Evolutionary conservation across 768 basidiomycete genomes (phyloP).

Genomic region (Nidularia sp.): DNA sequence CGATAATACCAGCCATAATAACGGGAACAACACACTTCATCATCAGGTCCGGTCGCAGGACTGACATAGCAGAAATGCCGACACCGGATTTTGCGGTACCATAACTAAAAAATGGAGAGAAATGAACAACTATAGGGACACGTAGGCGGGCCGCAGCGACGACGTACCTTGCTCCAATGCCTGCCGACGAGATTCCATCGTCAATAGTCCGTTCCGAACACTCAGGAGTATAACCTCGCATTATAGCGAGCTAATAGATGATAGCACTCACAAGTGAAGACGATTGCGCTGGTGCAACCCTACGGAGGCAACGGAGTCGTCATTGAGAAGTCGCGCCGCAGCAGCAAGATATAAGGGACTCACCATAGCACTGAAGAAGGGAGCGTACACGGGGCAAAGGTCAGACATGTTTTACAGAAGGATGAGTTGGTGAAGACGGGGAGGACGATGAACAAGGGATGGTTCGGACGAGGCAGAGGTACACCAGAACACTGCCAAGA

Average conservation of each 20-base stretch:
- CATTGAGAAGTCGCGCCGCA: background rate
- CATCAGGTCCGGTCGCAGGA: slow-evolving; percentile 94
- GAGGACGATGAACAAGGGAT: slow-evolving; percentile 5
- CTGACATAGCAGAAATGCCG: slow-evolving; percentile 96
- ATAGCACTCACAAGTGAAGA: slow-evolving; percentile 84
- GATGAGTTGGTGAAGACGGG: background rate
- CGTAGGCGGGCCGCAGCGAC: slow-evolving; percentile 4
- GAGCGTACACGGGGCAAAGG: slow-evolving; percentile 91
- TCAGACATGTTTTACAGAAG: slow-evolving; percentile 53
- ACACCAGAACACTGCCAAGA: no score
- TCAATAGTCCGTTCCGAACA: slow-evolving; percentile 5
- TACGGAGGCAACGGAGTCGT: slow-evolving; percentile 23
- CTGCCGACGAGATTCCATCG: slow-evolving; percentile 28
- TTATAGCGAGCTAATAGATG: background rate
- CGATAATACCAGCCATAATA: slow-evolving; percentile 99
- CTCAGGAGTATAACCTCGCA: background rate
- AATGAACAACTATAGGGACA: slow-evolving; percentile 9
- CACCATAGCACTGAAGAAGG: slow-evolving; percentile 97
- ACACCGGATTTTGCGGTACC: slow-evolving; percentile 99
- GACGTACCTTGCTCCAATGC: slow-evolving; percentile 81
- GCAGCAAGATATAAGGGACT: slow-evolving; percentile 17
- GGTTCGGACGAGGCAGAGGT: no score
- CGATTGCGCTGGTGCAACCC: slow-evolving; percentile 96
- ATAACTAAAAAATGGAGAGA: slow-evolving; percentile 54
- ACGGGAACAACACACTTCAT: slow-evolving; percentile 98